phyloP scores from a whole-genome alignment of 495 filamentous ascomycete species.

The Cairneyella variabilis region DNA sequence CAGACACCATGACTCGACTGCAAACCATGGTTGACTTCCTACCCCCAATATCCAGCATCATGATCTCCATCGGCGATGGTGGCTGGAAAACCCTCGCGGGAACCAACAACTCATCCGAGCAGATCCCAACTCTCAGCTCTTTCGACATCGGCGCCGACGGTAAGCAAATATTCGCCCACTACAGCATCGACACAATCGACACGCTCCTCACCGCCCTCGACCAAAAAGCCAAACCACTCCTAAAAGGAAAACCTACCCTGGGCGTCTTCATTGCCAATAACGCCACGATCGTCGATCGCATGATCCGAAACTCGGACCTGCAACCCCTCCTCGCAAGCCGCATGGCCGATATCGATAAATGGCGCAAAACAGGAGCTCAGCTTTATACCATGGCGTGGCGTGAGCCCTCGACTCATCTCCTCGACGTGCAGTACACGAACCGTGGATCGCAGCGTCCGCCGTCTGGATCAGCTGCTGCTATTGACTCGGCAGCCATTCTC shows the following conservation, averaged over 20 bases:
- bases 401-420: constrained; percentile 76
- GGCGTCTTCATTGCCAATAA: constrained; percentile 94
- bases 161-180: constrained; percentile 54
- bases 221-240: constrained; percentile 62
- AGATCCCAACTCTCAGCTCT: constrained; percentile 64
- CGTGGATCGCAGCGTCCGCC: constrained; percentile 57
- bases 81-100: constrained; percentile 67
- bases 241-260: constrained; percentile 72
- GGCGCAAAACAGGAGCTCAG: constrained; percentile 79
- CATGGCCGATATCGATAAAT: constrained; percentile 66
- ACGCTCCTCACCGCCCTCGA: constrained; percentile 66
- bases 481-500: constrained; percentile 76
- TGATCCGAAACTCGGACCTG: constrained; percentile 79
- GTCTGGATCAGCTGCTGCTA: constrained; percentile 56
- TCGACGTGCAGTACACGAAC: constrained; percentile 91
- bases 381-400: constrained; percentile 87
- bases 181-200: constrained; percentile 31
- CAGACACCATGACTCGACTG: constrained; percentile 82
- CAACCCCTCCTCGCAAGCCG: constrained; percentile 62
- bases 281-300: constrained; percentile 77
- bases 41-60: constrained; percentile 79
- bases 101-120: constrained; percentile 52
- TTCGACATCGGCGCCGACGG: constrained; percentile 92
- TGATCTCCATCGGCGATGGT: constrained; percentile 87
- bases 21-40: constrained; percentile 85